Base-by-base conservation (phyloP, 164 flowering plant genomes). In the Amborella trichopoda region DNA sequence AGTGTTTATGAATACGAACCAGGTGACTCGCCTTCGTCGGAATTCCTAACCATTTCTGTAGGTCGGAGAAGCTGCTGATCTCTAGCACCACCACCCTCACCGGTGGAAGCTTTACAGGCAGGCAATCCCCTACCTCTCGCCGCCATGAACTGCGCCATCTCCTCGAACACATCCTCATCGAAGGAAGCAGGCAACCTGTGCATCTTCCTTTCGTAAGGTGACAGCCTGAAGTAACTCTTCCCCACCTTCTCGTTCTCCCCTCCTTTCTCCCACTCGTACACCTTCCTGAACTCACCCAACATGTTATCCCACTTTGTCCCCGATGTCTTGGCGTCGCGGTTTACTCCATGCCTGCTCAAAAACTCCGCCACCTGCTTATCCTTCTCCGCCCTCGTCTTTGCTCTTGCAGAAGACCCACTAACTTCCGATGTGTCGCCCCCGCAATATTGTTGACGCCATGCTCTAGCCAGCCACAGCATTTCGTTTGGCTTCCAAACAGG, bases 271-370 rank as follows among this genome's bases (percentile, higher is more conserved):
- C 86, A 82, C 22, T 79, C 83, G 40, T 73, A 77, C 26, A 82
- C 86, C 48, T 79, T 82, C 48, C 91, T 63, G 21, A 79, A 82
- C 54, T 82, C 91, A 0, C 91, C 91, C 56, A 82, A 55, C 91
- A 82, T 82, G 44, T 82, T 82, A 40, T 82, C 91, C 91, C 91
- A 82, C 38, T 82, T 82, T 0, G 91, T 82, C 8, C 91, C 91
- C 0, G 91, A 79, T 0, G 78, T 75, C 40, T 82, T 82, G 0
- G 86, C 81, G 43, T 82, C 91, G 30, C 91, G 53, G 10, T 58
- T 68, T 0, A 82, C 73, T 1, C 86, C 86, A 44, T 82, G 71
- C 8, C 67, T 49, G 34, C 67, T 68, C 16, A 82, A 49, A 53
- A 53, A 82, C 58, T 82, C 86, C 0, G 91, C 83, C 6, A 82